A percentile compares a stretch with the other conserved stretches of the same genome.
Conservation (phyloP, 140 eudicot genomes). For the Ambrosia hybrid region DNA sequence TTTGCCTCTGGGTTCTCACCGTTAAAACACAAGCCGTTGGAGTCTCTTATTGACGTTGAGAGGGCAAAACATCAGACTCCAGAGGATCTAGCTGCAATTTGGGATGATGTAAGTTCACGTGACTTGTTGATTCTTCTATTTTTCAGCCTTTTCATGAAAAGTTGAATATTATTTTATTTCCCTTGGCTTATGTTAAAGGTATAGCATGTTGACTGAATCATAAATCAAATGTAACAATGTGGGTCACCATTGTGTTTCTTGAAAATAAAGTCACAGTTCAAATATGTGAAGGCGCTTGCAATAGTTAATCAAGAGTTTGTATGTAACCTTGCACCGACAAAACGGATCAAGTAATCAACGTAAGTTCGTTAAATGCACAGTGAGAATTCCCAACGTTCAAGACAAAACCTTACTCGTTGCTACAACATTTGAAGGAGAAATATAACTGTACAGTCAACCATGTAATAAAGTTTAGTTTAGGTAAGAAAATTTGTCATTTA, state of each 20-base stretch:
- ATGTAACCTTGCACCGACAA: neutral
- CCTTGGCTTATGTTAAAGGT: neutral
- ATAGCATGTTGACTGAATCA: no score
- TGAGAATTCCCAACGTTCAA: neutral
- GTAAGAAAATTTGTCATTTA: neutral
- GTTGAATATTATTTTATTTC: neutral
- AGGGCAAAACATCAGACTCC: constrained; percentile 69
- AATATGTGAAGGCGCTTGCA: neutral
- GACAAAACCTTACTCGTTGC: neutral
- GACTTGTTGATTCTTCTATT: neutral
- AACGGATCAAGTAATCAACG: neutral
- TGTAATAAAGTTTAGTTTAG: neutral
- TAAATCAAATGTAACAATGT: no score
- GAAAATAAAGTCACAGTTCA: neutral
- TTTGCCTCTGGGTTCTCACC: constrained; percentile 85
- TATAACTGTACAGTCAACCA: neutral
- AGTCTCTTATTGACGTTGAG: constrained; percentile 62
- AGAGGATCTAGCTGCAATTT: constrained; percentile 67
- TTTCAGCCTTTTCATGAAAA: neutral
- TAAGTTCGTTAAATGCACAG: neutral
- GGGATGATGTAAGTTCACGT: constrained; percentile 77
- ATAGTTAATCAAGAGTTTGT: neutral
- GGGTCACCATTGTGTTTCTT: constrained; percentile 1
- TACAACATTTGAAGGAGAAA: neutral
- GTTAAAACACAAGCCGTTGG: constrained; percentile 63